A percentile compares a stretch with the other conserved stretches of the same genome.
Evolutionary conservation across 768 basidiomycete genomes (phyloP).

Genomic region (Hysterangium stoloniferum): DNA sequence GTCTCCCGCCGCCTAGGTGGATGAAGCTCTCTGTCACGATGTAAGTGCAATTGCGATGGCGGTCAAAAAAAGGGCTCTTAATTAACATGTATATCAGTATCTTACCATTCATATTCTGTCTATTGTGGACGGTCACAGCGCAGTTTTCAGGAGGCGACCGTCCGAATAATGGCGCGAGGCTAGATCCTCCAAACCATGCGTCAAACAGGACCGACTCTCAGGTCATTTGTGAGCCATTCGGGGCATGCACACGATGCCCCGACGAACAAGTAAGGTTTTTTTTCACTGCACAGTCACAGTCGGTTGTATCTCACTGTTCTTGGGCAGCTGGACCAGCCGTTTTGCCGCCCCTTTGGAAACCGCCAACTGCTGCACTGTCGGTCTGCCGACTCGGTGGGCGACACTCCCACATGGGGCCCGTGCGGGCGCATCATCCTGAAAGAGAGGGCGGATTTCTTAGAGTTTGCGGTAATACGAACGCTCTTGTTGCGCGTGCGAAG

Average conservation of each 20-base stretch:
- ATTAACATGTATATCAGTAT: no score
- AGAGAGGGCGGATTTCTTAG: slow-evolving; percentile 84
- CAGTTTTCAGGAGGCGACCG: no score
- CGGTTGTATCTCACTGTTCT: slow-evolving; percentile 9
- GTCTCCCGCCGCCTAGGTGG: not conserved
- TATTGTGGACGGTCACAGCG: no score
- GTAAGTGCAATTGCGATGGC: no score
- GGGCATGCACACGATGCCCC: slow-evolving; percentile 57
- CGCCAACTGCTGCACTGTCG: slow-evolving; percentile 79
- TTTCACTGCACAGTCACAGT: not conserved
- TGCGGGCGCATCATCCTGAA: slow-evolving; percentile 78
- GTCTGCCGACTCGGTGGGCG: slow-evolving; percentile 19
- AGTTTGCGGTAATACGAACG: slow-evolving; percentile 59
- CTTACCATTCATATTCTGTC: no score
- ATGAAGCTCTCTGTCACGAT: slow-evolving; percentile 2
- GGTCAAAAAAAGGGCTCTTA: no score
- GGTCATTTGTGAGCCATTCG: slow-evolving; percentile 46
- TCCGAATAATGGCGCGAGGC: no score
- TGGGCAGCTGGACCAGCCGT: slow-evolving; percentile 73
- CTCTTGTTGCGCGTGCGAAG: not conserved
- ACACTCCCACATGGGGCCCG: slow-evolving; percentile 82
- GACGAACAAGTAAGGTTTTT: slow-evolving; percentile 43
- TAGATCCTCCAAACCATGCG: not conserved
- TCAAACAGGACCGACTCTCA: not conserved
- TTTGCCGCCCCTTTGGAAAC: slow-evolving; percentile 94